Percentiles rank a stretch among this genome's conserved stretches.
Conservation (phyloP, 1,284 basidiomycete genomes). For the Ganoderma meredithae region DNA sequence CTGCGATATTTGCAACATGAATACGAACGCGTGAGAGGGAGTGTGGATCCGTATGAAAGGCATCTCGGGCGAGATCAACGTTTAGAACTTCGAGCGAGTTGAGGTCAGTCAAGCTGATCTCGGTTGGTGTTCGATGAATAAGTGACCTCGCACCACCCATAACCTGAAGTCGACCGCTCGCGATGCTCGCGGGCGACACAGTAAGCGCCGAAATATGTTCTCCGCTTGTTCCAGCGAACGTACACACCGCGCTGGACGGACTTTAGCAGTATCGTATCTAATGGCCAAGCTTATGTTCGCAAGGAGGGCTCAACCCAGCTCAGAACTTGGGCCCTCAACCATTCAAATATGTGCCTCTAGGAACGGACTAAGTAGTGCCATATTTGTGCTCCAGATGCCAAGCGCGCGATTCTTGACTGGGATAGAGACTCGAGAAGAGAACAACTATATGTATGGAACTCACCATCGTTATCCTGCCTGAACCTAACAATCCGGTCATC, state of each 20-base stretch:
- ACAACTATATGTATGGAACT: slow-evolving; percentile 28
- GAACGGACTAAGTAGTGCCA: neutral
- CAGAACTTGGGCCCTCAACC: neutral
- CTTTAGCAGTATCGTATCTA: neutral
- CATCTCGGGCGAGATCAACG: no score
- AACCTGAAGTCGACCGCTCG: neutral
- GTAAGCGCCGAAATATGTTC: neutral
- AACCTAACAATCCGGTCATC: slow-evolving; percentile 78
- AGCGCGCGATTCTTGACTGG: neutral
- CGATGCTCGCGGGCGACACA: neutral
- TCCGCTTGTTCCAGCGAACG: neutral
- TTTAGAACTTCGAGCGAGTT: no score
- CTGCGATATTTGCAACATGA: no score
- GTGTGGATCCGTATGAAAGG: no score
- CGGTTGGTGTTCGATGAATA: no score
- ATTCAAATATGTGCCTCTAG: neutral
- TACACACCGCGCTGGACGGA: neutral
- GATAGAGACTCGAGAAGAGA: neutral
- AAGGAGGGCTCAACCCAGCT: neutral
- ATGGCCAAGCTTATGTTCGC: neutral
- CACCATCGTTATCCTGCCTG: slow-evolving; percentile 67
- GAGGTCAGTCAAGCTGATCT: no score
- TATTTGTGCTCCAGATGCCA: neutral
- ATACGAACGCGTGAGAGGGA: no score
- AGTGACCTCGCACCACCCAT: no score